phyloP scores from a whole-genome alignment of 1,139 yeast genomes.

The Dujonia santamariae region DNA sequence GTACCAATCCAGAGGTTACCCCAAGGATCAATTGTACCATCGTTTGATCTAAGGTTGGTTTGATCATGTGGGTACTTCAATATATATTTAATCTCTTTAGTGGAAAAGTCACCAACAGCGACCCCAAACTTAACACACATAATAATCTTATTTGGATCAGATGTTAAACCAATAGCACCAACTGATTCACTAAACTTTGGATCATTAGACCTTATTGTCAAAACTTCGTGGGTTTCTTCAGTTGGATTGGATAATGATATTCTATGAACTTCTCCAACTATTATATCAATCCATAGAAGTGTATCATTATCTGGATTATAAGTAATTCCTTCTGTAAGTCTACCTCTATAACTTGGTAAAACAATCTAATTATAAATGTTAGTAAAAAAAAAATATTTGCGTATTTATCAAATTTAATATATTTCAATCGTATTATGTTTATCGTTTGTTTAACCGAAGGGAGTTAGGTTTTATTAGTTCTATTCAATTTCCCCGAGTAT shows the following conservation, averaged over 20 bases:
- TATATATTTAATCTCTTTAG: slow-evolving; percentile 40
- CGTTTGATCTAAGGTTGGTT: slow-evolving; percentile 57
- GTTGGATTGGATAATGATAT: slow-evolving; percentile 22
- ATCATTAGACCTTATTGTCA: slow-evolving; percentile 29
- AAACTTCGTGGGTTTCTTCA: slow-evolving; percentile 34
- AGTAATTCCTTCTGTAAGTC: slow-evolving; percentile 66
- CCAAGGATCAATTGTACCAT: slow-evolving; percentile 66
- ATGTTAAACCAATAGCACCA: slow-evolving; percentile 64
- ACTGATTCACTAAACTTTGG: slow-evolving; percentile 30
- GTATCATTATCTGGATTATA: slow-evolving; percentile 57
- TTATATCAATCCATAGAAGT: slow-evolving; percentile 69
- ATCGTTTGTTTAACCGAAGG: too few species aligned
- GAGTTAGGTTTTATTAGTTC: too few species aligned
- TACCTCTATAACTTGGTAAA: slow-evolving; percentile 44
- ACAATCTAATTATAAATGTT: slow-evolving; percentile 26
- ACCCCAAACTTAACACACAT: slow-evolving; percentile 61
- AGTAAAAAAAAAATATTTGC: too few species aligned
- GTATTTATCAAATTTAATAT: too few species aligned
- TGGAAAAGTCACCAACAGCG: slow-evolving; percentile 44
- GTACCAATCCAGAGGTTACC: slow-evolving; percentile 73
- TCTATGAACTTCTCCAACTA: slow-evolving; percentile 55
- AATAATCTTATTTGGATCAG: slow-evolving; percentile 37
- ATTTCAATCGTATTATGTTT: too few species aligned
- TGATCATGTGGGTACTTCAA: slow-evolving; percentile 40
- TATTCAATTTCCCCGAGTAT: too few species aligned